phyloP scores from a whole-genome alignment of 768 basidiomycete genomes.

The Lepiota brunneoincarnata region DNA sequence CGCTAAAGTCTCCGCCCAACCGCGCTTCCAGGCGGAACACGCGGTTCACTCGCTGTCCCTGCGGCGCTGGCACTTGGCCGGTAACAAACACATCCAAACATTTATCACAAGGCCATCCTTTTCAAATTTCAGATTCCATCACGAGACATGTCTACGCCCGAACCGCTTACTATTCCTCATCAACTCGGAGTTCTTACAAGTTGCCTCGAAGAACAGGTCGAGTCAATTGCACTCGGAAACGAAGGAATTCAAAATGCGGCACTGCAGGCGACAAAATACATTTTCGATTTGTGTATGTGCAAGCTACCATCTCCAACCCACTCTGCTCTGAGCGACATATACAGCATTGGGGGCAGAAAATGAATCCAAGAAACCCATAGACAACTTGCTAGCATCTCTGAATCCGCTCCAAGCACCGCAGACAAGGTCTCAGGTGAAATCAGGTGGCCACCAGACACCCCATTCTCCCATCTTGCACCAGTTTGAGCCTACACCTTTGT shows the following conservation, averaged over 20 bases:
- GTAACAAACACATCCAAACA: constrained; percentile 16
- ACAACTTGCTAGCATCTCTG: constrained; percentile 64
- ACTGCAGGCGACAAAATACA: constrained; percentile 64
- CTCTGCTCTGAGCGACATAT: constrained; percentile 12
- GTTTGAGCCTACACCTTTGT: constrained; percentile 67
- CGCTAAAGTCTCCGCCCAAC: neutral
- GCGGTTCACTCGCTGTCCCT: too few relatives aligned
- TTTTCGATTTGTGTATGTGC: constrained; percentile 72
- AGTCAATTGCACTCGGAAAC: constrained; percentile 55
- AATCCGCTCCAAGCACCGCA: constrained; percentile 67
- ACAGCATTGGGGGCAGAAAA: constrained; percentile 69
- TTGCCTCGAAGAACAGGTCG: constrained; percentile 52
- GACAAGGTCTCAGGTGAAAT: constrained; percentile 63
- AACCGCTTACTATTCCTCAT: constrained; percentile 15
- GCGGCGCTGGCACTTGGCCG: too few relatives aligned
- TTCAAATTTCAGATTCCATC: neutral
- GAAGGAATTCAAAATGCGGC: constrained; percentile 54
- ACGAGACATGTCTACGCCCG: constrained; percentile 5
- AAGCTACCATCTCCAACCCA: neutral
- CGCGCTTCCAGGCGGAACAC: neutral
- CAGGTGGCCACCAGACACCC: constrained; percentile 39
- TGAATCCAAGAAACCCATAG: constrained; percentile 60
- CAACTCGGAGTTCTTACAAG: constrained; percentile 49
- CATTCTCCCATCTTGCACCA: constrained; percentile 26
- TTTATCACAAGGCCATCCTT: neutral